Conservation (phyloP, 108 stramenopile genomes). For the Stephanodiscus minutulus region DNA sequence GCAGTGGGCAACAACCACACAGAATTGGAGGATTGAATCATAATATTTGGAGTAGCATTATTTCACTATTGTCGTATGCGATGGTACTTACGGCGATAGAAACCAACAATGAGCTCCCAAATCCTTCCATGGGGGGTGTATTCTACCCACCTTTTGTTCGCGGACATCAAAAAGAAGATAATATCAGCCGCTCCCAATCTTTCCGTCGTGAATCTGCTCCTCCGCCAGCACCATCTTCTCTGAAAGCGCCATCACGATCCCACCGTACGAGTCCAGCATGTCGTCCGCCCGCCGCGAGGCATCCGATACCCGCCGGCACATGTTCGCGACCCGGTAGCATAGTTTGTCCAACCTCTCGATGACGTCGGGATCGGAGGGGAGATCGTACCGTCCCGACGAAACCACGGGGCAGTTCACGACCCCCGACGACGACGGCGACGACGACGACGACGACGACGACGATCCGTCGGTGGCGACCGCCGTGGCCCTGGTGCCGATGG, state of each 20-base stretch:
- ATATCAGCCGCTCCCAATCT: background rate
- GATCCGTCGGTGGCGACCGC: background rate
- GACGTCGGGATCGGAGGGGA: conserved; percentile 42
- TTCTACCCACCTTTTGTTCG: too few species aligned
- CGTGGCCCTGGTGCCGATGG: conserved; percentile 31
- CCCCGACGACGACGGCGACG: conserved; percentile 22
- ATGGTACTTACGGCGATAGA: too few species aligned
- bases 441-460: conserved; percentile 5
- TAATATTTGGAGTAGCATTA: too few species aligned
- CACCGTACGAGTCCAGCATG: conserved; percentile 57
- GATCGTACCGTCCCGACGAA: conserved; percentile 45
- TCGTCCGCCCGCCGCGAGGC: conserved; percentile 37
- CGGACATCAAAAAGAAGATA: too few species aligned
- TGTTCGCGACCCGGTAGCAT: conserved; percentile 38
- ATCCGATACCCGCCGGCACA: conserved; percentile 28
- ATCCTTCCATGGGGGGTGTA: too few species aligned
- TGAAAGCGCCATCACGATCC: conserved; percentile 56
- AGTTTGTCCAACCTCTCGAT: conserved; percentile 55
- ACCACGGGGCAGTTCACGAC: conserved; percentile 74
- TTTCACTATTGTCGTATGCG: too few species aligned
- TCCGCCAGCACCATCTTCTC: conserved; percentile 74
- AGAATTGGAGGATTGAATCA: too few species aligned
- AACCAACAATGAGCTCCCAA: too few species aligned
- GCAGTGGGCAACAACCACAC: too few species aligned
- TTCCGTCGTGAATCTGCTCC: conserved; percentile 44